phyloP scores from a whole-genome alignment of 169 alveolate species.

The Amoebophrya sp. region DNA sequence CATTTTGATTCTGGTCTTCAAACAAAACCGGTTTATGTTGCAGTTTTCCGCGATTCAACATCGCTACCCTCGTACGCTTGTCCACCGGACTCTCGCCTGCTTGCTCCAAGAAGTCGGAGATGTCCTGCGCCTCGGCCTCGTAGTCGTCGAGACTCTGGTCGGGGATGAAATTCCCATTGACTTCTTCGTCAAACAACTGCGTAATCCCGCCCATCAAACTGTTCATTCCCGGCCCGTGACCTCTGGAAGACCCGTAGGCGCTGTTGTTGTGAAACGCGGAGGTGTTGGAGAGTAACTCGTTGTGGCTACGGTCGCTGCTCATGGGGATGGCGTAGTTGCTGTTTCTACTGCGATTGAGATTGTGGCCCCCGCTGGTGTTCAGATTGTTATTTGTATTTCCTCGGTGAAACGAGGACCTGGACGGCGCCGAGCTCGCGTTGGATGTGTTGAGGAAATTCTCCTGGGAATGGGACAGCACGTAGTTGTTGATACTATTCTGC shows the following conservation, averaged over 20 bases:
- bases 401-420: too few species aligned
- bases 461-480: too few species aligned
- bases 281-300: not conserved
- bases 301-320: not conserved
- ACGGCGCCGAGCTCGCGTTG: not conserved
- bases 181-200: not conserved
- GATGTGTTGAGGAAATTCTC: not conserved
- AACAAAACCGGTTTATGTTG: too few species aligned
- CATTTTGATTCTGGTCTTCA: too few species aligned
- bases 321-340: not conserved
- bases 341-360: too few species aligned
- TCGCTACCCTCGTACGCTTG: too few species aligned
- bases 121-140: too few species aligned
- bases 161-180: not conserved
- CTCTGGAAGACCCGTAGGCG: too few species aligned
- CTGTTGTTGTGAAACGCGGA: not conserved
- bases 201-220: not conserved
- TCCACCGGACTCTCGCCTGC: too few species aligned
- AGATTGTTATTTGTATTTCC: not conserved
- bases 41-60: too few species aligned
- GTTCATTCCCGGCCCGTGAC: not conserved
- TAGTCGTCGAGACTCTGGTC: not conserved
- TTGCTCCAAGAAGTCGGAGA: too few species aligned
- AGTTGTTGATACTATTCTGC: too few species aligned
- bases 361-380: not conserved